phyloP scores from a whole-genome alignment of 176 grass and related monocot genomes.

The Metroxylon sagu region DNA sequence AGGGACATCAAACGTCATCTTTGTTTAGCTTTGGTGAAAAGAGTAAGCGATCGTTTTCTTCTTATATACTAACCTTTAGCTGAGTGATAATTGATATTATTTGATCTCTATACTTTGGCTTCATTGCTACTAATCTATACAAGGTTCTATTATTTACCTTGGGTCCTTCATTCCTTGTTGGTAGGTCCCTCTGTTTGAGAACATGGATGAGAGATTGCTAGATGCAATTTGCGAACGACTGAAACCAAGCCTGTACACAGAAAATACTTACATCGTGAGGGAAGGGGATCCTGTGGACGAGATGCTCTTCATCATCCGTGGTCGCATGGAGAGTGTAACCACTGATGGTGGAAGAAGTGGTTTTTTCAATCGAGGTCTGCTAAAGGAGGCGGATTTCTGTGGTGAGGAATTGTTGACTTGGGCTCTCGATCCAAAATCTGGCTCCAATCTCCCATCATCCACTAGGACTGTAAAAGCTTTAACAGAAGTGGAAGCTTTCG shows the following conservation, averaged over 20 bases:
- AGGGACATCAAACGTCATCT: slow-evolving; percentile 97
- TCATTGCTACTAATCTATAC: neutral
- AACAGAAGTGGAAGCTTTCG: slow-evolving; percentile 77
- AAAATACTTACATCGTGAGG: slow-evolving; percentile 60
- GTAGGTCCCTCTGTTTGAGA: slow-evolving; percentile 89
- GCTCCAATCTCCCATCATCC: slow-evolving; percentile 69
- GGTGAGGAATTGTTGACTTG: slow-evolving; percentile 87
- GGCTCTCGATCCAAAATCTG: slow-evolving; percentile 85
- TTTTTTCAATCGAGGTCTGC: slow-evolving; percentile 70
- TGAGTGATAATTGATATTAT: neutral
- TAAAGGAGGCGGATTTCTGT: slow-evolving; percentile 80
- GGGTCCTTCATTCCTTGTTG: neutral
- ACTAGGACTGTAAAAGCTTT: slow-evolving; percentile 65
- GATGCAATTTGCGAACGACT: slow-evolving; percentile 87
- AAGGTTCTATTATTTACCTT: neutral
- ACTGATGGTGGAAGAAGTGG: slow-evolving; percentile 85
- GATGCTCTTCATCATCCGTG: slow-evolving; percentile 91
- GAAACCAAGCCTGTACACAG: slow-evolving; percentile 71
- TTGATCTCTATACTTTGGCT: neutral
- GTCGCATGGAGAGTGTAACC: slow-evolving; percentile 72
- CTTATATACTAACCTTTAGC: too few species aligned
- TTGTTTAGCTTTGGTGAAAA: slow-evolving; percentile 80
- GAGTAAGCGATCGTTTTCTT: slow-evolving; percentile 24
- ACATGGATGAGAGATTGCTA: slow-evolving; percentile 70
- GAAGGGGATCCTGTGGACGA: slow-evolving; percentile 97